A percentile compares a stretch with the other conserved stretches of the same genome.
Conservation (phyloP, 176 grass and related monocot genomes). For the Puya raimondii region DNA sequence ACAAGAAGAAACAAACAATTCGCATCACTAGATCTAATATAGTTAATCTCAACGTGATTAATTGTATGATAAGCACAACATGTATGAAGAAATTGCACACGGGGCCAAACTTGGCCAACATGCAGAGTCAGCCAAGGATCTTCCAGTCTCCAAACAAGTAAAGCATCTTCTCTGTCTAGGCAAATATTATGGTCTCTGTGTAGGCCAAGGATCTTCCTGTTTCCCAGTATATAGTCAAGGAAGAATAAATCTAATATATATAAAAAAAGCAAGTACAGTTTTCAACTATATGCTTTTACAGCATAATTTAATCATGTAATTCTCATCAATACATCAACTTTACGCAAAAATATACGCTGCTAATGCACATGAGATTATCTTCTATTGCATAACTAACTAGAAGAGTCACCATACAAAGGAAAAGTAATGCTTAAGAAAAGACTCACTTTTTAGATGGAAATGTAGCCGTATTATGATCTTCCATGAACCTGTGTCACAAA, state of each 20-base stretch:
- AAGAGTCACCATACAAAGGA: background rate
- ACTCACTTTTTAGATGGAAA: conserved; percentile 94
- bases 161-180: no score
- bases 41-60: no score
- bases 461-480: conserved; percentile 93
- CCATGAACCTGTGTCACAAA: conserved; percentile 72
- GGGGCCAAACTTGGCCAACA: no score
- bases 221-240: background rate
- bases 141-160: no score
- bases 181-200: no score
- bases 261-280: no score
- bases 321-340: background rate
- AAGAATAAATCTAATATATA: background rate
- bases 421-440: background rate
- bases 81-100: no score
- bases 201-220: no score
- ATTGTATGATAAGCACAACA: no score
- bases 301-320: background rate
- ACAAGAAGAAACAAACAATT: no score
- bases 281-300: no score
- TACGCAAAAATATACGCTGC: background rate
- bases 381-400: background rate
- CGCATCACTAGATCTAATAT: no score
- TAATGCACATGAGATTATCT: background rate
- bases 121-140: background rate